Percentiles rank a stretch among this genome's conserved stretches.
These are phyloP conservation scores for Chrysosporium queenslandicum DNA, from an alignment of 2,329 filamentous ascomycete species.

Conservation along the genomic window DNA sequence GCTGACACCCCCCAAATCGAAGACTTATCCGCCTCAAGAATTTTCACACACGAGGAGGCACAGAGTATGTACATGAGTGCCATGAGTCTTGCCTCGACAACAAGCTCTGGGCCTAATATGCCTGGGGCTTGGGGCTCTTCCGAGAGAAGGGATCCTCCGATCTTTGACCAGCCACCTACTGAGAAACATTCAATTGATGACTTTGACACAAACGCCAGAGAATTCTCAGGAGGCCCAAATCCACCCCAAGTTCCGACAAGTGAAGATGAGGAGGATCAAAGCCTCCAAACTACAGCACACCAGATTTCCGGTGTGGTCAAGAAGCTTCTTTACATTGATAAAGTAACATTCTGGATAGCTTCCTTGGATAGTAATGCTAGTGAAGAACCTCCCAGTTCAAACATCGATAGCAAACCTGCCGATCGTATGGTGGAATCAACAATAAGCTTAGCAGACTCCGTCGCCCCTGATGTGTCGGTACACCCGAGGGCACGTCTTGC, in stretches of 20 bases:
- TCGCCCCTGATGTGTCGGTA: slow-evolving; percentile 14
- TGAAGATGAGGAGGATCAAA: neutral
- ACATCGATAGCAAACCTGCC: neutral
- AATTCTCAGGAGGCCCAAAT: neutral
- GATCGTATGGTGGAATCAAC: slow-evolving; percentile 11
- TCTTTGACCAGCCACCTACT: neutral
- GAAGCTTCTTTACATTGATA: slow-evolving; percentile 28
- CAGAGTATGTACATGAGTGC: slow-evolving; percentile 48
- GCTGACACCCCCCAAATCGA: slow-evolving; percentile 12
- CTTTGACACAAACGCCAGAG: too few relatives aligned
- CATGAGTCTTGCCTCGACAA: slow-evolving; percentile 37
- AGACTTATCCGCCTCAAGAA: slow-evolving; percentile 38
- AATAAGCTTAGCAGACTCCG: slow-evolving; percentile 15
- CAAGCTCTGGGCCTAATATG: slow-evolving; percentile 27
- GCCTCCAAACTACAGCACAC: slow-evolving; percentile 13
- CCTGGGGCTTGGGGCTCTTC: slow-evolving; percentile 37
- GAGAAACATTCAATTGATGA: neutral
- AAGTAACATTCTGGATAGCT: slow-evolving; percentile 31
- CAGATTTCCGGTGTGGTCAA: slow-evolving; percentile 27
- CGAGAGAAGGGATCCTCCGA: slow-evolving; percentile 7
- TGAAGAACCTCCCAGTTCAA: neutral
- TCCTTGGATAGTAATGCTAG: slow-evolving; percentile 16
- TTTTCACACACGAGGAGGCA: slow-evolving; percentile 43
- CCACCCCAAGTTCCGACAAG: neutral
- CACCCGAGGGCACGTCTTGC: slow-evolving; percentile 11